These are phyloP conservation scores for Oxalis stricta DNA, from an alignment of 441 rosid genomes.

Conservation along the genomic window DNA sequence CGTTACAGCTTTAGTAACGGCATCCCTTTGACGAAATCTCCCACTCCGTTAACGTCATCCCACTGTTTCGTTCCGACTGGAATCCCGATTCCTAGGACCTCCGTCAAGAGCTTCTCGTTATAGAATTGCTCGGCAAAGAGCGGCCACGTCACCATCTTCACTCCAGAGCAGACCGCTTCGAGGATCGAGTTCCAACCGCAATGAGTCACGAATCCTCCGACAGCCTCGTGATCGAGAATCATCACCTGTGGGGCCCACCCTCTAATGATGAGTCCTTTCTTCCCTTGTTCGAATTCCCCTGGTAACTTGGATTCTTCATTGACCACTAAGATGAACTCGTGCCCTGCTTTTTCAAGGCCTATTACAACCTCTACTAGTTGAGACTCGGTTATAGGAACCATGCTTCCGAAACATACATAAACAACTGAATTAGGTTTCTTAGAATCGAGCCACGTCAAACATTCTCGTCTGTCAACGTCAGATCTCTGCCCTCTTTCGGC, in stretches of 20 bases:
- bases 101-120: constrained; percentile 14
- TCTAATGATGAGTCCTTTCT: constrained; percentile 20
- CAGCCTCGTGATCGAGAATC: constrained; percentile 29
- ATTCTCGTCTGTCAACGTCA: constrained; percentile 17
- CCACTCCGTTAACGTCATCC: background rate
- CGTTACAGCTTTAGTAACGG: constrained; percentile 12
- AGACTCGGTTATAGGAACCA: constrained; percentile 6
- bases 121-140: constrained; percentile 14
- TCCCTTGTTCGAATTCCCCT: constrained; percentile 21
- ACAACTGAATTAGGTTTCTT: constrained; percentile 40
- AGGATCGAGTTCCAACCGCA: constrained; percentile 41
- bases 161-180: constrained; percentile 24
- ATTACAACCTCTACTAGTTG: constrained; percentile 22
- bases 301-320: constrained; percentile 15
- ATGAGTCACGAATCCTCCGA: constrained; percentile 31
- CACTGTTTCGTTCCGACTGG: constrained; percentile 8
- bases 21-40: constrained; percentile 9
- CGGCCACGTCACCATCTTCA: constrained; percentile 26
- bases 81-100: constrained; percentile 13
- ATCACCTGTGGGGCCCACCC: constrained; percentile 43
- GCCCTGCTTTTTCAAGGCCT: constrained; percentile 22
- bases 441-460: constrained; percentile 40
- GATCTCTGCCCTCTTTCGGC: constrained; percentile 28
- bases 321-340: constrained; percentile 25
- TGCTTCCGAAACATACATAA: constrained; percentile 50